Evolutionary conservation across 2,329 filamentous ascomycete species (phyloP), one percentile per base, ranked within the genome.

Genomic region (Nigrograna mackinnonii): DNA sequence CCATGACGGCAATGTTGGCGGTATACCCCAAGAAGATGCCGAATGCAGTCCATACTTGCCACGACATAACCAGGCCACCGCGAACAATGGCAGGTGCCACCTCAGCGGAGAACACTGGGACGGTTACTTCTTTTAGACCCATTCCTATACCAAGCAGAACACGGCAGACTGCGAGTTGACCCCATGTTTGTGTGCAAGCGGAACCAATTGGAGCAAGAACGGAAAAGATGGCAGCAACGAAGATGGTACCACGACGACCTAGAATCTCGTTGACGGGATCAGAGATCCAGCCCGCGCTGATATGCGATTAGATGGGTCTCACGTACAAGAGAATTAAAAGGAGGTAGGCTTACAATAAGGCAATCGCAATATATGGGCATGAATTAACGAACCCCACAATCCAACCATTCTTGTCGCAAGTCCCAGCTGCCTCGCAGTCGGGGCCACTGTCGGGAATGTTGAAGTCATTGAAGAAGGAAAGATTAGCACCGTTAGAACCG

Each of bases 401-500:
- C 42, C 41, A 50, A 38, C 60, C 36, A 49, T 52, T 36, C 54
- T 28, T 28, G 9, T 28, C 24, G 24, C 24, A 28, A n/a, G 9
- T 28, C 9, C n/a, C n/a, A n/a, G 24, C 39, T 9, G 37, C 46
- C 6, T 49, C 45, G n/a, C 24, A 28, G 9, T 9, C 24, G 9
- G 24, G 40, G 78, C 77, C 48, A 13, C 44, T 47, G 16, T 51
- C 34, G 12, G 39, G 43, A 14, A 85, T 76, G 11, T 72, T 72
- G 35, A 81, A 81, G 22, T 71, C 72, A 0, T 60, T 45, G 0
- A 81, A 83, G 50, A 84, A 84, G 39, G 76, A 77, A 41, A 84
- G 68, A 50, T 80, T 84, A 35, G 82, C 81, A 30, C 59, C 59
- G 39, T 48, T 48, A n/a, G 44, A 47, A 6, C 68, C 81, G 16